Evolutionary conservation across 108 stramenopile species (phyloP), one percentile per base, ranked within the genome.

Genomic region (Asterionellopsis glacialis): DNA sequence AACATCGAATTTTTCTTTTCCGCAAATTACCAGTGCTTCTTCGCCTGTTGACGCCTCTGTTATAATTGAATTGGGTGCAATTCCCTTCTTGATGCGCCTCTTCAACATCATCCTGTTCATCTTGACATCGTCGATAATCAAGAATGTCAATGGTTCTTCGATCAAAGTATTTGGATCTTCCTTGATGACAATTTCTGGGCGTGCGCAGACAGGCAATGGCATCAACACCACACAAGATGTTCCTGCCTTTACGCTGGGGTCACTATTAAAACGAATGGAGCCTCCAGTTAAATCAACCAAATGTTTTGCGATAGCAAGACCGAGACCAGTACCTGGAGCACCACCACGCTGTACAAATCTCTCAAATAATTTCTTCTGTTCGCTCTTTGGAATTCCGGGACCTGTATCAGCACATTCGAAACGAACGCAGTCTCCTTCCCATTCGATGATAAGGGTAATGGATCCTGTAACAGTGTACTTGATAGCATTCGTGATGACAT

Each of bases 221-320:
- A 85, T 67, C 51, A 47, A 26, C 11, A 85, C 80, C n/a, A 82
- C 59, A 50, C 84, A 85, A 7, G 68, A 60, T 9, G 84, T 85
- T 44, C 84, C 84, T 9, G 84, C 61, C 44, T 62, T 55, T 12
- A 81, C 57, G 12, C 76, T 57, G 12, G 84, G 84, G 25, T 85
- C 81, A 55, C 77, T 79, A 9, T 67, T 59, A 55, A 85, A 85
- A 7, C 63, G 57, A 61, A 85, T 85, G 23, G 72, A 65, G 15
- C 84, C 84, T 4, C 72, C 78, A 4, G 59, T 68, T 26, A 85
- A 45, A 49, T 79, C 78, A n/a, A 82, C 84, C 19, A 85, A 52
- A 51, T 85, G 84, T 47, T 77, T 89, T 1, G 85, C 82, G 41
- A 93, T 84, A 11, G 82, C 75, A 14, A 93, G 65, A 6, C 92